Conservation (phyloP, 306 rosid species). For the Senna tora region DNA sequence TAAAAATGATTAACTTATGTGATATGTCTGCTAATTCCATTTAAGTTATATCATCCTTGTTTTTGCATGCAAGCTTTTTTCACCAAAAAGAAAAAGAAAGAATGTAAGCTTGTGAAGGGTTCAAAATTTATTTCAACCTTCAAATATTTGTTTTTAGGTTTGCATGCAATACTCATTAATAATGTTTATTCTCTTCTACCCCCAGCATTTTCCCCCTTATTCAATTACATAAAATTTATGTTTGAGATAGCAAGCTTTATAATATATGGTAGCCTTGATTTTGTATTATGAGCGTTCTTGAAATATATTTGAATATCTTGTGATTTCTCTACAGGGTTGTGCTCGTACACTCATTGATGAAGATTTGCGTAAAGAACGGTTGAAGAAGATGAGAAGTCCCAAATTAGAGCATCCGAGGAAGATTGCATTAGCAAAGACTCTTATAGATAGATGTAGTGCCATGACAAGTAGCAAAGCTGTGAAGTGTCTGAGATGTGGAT, state of each 20-base stretch:
- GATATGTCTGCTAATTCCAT: constrained; percentile 20
- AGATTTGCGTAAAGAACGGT: constrained; percentile 36
- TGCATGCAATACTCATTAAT: constrained; percentile 17
- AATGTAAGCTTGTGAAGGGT: background rate
- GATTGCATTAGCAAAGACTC: constrained; percentile 49
- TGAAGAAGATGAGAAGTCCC: constrained; percentile 73
- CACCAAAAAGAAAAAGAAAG: background rate
- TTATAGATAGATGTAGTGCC: constrained; percentile 55
- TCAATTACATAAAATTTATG: constrained; percentile 17
- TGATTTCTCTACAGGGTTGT: constrained; percentile 65
- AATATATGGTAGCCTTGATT: constrained; percentile 9
- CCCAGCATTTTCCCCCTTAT: constrained; percentile 14
- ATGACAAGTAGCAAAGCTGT: constrained; percentile 48
- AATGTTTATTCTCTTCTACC: constrained; percentile 14
- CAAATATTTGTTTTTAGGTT: constrained; percentile 7
- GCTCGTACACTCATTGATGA: constrained; percentile 74
- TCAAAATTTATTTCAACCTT: background rate
- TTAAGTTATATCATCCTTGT: constrained; percentile 11
- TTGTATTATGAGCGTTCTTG: constrained; percentile 27
- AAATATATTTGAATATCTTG: constrained; percentile 29
- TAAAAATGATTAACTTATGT: constrained; percentile 13
- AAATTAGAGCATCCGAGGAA: constrained; percentile 59
- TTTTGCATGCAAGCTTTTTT: background rate
- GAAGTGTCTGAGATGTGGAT: constrained; percentile 74
- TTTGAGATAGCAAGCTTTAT: constrained; percentile 12